A percentile compares a stretch with the other conserved stretches of the same genome.
phyloP scores from a whole-genome alignment of 352 stramenopile genomes.

The Phytophthora ramorum region DNA sequence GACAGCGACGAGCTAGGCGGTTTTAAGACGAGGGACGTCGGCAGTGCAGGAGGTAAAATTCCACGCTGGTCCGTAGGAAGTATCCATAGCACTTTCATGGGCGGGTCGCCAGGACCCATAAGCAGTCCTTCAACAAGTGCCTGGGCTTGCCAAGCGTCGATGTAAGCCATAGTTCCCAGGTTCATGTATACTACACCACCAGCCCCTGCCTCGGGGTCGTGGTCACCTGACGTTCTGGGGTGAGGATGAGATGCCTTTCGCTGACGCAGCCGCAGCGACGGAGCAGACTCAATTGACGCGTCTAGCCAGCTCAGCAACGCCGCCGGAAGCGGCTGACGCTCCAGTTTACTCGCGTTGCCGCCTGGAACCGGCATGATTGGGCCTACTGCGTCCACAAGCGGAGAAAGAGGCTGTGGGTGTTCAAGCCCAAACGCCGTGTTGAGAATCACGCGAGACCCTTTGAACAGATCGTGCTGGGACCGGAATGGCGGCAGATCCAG shows the following conservation, averaged over 20 bases:
- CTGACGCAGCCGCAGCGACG: conserved; percentile 37
- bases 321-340: conserved; percentile 38
- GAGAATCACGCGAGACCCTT: conserved; percentile 81
- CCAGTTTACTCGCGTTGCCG: conserved; percentile 40
- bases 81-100: conserved; percentile 79
- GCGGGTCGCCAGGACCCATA: conserved; percentile 43
- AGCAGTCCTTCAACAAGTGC: conserved; percentile 73
- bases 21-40: conserved; percentile 71
- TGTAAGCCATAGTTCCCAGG: conserved; percentile 81
- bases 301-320: conserved; percentile 55
- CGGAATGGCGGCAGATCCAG: conserved; percentile 73
- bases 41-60: conserved; percentile 61
- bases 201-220: conserved; percentile 18
- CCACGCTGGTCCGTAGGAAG: conserved; percentile 76
- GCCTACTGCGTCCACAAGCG: conserved; percentile 79
- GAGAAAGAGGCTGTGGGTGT: conserved; percentile 78
- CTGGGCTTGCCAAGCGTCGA: conserved; percentile 82
- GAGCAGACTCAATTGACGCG: conserved; percentile 21
- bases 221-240: conserved; percentile 14
- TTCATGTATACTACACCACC: conserved; percentile 77
- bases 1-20: conserved; percentile 59
- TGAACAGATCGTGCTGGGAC: conserved; percentile 91
- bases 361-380: conserved; percentile 65
- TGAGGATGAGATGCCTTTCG: conserved; percentile 24
- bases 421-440: conserved; percentile 91